A percentile compares a stretch with the other conserved stretches of the same genome.
Conservation (phyloP, 768 basidiomycete species). For the Leucocoprinus sp. region DNA sequence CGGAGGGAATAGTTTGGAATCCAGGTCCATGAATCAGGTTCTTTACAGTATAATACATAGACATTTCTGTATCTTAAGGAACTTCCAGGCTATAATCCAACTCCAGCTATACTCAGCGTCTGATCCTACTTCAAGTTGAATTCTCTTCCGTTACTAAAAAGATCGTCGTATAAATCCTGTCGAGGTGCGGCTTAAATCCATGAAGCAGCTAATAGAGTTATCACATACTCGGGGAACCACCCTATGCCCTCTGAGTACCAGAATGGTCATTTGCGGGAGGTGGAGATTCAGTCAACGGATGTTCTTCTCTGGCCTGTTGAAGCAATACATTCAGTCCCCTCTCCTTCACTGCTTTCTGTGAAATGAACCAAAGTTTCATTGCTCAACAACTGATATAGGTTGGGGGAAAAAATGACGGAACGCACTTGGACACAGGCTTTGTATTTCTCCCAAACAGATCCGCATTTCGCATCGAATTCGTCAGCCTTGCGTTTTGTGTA, state of each 20-base stretch:
- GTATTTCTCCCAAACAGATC: constrained; percentile 75
- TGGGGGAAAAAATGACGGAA: constrained; percentile 10
- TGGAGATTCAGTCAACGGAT: constrained; percentile 58
- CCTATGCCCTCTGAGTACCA: background rate
- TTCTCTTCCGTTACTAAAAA: too few species aligned
- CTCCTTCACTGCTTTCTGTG: constrained; percentile 70
- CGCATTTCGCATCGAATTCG: constrained; percentile 83
- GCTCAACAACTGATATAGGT: background rate
- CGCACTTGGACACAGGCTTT: constrained; percentile 76
- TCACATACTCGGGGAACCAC: background rate
- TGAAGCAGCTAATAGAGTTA: too few species aligned
- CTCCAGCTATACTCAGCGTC: too few species aligned
- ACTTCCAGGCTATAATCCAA: too few species aligned
- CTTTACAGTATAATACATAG: too few species aligned
- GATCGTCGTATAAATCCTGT: too few species aligned
- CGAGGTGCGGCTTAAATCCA: too few species aligned
- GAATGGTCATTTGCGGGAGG: constrained; percentile 12
- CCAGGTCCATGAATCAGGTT: background rate
- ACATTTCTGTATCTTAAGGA: too few species aligned
- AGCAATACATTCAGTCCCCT: constrained; percentile 71
- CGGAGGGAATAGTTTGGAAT: background rate
- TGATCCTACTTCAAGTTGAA: too few species aligned
- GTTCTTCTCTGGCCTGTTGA: constrained; percentile 72
- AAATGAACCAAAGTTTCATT: background rate
- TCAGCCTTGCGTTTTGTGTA: constrained; percentile 75